Evolutionary conservation across 2,329 filamentous ascomycete species (phyloP).

Genomic region (Cadophora sp.): DNA sequence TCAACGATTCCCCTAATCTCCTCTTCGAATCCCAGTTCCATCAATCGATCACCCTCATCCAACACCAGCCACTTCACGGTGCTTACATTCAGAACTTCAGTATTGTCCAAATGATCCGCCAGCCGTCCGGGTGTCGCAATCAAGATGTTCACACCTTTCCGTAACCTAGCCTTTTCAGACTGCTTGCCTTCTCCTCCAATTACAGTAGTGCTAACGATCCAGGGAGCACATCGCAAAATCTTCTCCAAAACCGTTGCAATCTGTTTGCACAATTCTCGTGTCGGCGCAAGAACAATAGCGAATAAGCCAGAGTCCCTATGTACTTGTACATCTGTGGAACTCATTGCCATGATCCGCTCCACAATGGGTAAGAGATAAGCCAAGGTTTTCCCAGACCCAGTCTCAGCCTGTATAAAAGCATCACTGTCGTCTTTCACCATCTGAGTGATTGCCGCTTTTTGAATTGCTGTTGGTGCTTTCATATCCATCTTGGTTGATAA

Average conservation of each 20-base stretch:
- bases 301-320: conserved; percentile 89
- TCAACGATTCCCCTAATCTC: conserved; percentile 88
- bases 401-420: conserved; percentile 96
- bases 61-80: conserved; percentile 93
- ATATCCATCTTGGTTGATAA: conserved; percentile 84
- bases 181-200: conserved; percentile 74
- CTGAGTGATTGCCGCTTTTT: conserved; percentile 85
- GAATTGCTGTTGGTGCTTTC: conserved; percentile 92
- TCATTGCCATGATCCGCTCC: conserved; percentile 82
- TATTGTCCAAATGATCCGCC: conserved; percentile 91
- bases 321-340: conserved; percentile 63
- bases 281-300: conserved; percentile 92
- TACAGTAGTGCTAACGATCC: conserved; percentile 90
- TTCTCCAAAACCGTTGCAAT: conserved; percentile 87
- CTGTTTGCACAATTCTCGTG: conserved; percentile 92
- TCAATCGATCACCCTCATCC: conserved; percentile 96
- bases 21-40: conserved; percentile 97
- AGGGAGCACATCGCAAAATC: conserved; percentile 86
- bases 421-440: conserved; percentile 82
- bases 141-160: conserved; percentile 94
- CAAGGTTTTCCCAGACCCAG: conserved; percentile 95
- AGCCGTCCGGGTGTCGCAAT: conserved; percentile 93
- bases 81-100: conserved; percentile 84
- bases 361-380: conserved; percentile 95
- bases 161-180: conserved; percentile 88